These are phyloP conservation scores for Atkinsonella texensis DNA, from an alignment of 2,329 filamentous ascomycete genomes.

Conservation along the genomic window DNA sequence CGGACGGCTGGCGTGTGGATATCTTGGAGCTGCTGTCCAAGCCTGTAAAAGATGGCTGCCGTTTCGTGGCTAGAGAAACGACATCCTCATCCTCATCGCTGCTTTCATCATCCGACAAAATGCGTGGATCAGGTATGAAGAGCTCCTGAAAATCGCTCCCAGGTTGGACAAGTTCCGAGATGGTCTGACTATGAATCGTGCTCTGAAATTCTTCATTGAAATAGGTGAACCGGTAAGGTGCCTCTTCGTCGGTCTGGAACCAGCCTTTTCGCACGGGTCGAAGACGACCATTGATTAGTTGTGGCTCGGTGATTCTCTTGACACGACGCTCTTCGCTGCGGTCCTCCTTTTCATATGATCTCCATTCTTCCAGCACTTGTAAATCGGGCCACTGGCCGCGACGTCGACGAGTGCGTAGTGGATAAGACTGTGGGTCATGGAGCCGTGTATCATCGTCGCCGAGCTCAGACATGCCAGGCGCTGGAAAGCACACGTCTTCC, in stretches of 20 bases:
- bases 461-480: slow-evolving; percentile 59
- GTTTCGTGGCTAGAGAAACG: slow-evolving; percentile 13
- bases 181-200: slow-evolving; percentile 91
- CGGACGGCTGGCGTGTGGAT: slow-evolving; percentile 34
- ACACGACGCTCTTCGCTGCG: slow-evolving; percentile 70
- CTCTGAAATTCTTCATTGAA: slow-evolving; percentile 96
- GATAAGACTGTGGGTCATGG: slow-evolving; percentile 27
- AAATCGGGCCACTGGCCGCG: slow-evolving; percentile 78
- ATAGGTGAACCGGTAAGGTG: slow-evolving; percentile 91
- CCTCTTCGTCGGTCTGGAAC: slow-evolving; percentile 80
- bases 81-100: slow-evolving; percentile 41
- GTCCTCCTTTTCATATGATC: slow-evolving; percentile 71
- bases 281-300: slow-evolving; percentile 80
- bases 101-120: slow-evolving; percentile 62
- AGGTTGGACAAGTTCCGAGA: slow-evolving; percentile 81
- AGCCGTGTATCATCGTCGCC: slow-evolving; percentile 59
- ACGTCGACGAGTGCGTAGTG: slow-evolving; percentile 40
- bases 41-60: slow-evolving; percentile 12
- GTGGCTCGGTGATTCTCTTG: slow-evolving; percentile 87
- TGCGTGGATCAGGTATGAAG: slow-evolving; percentile 76
- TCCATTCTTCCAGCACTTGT: slow-evolving; percentile 77
- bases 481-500: slow-evolving; percentile 88
- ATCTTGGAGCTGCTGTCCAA: slow-evolving; percentile 29
- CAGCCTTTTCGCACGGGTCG: slow-evolving; percentile 69
- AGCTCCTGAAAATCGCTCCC: slow-evolving; percentile 76